A percentile compares a stretch with the other conserved stretches of the same genome.
These are phyloP conservation scores for Luffa acutangula DNA, from an alignment of 306 rosid genomes.

Conservation along the genomic window DNA sequence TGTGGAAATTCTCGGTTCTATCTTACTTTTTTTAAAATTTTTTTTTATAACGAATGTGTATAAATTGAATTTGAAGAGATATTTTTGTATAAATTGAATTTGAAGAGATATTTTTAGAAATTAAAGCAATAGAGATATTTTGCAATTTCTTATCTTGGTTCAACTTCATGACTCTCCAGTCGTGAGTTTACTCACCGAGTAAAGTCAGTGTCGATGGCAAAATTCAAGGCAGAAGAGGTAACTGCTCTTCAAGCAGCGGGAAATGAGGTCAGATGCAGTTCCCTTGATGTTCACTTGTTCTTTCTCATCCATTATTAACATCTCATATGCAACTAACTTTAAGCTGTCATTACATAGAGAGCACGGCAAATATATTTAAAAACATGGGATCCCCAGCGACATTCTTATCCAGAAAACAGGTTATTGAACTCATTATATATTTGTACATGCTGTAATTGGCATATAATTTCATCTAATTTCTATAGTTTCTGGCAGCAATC, in stretches of 20 bases:
- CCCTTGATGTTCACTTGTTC: neutral
- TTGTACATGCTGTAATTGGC: neutral
- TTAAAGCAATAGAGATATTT: neutral
- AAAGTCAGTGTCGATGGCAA: slow-evolving; percentile 84
- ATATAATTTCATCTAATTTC: slow-evolving; percentile 21
- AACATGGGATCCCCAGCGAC: slow-evolving; percentile 54
- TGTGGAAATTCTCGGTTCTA: neutral
- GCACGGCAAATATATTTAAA: slow-evolving; percentile 66
- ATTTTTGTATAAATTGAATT: neutral
- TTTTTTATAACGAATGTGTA: neutral
- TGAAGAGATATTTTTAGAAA: neutral
- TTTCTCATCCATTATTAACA: neutral
- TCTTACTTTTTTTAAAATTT: too few relatives aligned
- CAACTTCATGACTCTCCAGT: slow-evolving; percentile 31
- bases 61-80: neutral
- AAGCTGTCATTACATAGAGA: slow-evolving; percentile 32
- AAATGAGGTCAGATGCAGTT: slow-evolving; percentile 49
- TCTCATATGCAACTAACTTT: neutral
- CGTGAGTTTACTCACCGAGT: slow-evolving; percentile 90
- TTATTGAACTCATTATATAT: slow-evolving; percentile 13
- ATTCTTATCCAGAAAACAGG: slow-evolving; percentile 61
- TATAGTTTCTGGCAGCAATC: slow-evolving; percentile 43
- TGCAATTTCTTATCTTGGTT: neutral
- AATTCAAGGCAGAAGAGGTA: slow-evolving; percentile 66
- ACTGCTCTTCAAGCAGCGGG: slow-evolving; percentile 83